Conservation (phyloP, 345 rosid genomes). For the Turnera subulata region DNA sequence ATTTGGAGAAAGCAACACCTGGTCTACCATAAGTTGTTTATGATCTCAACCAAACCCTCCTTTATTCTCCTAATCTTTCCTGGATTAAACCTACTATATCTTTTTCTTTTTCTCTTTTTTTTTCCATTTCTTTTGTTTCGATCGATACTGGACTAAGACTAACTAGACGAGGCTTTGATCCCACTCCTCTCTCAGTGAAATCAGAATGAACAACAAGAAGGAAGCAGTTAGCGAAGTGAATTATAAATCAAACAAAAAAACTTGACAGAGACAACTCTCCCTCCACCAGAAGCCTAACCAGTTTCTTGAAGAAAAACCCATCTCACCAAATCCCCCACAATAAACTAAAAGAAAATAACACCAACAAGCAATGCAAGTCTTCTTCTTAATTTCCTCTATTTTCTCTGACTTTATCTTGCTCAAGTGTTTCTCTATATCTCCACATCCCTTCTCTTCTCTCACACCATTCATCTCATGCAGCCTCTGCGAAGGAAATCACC, state of each 20-base stretch:
- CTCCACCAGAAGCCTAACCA: conserved; percentile 47
- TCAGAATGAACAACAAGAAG: too few species aligned
- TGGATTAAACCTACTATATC: too few species aligned
- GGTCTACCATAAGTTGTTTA: too few species aligned
- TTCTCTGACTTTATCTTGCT: conserved; percentile 9
- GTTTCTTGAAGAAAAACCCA: conserved; percentile 47
- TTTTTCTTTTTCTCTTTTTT: too few species aligned
- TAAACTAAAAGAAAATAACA: conserved; percentile 7
- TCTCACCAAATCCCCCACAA: conserved; percentile 57
- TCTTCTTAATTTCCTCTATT: neutral
- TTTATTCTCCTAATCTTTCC: too few species aligned
- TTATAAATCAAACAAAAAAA: neutral
- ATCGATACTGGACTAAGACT: too few species aligned
- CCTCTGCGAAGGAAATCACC: conserved; percentile 35
- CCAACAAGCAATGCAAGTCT: neutral
- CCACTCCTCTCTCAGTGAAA: too few species aligned
- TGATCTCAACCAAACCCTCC: too few species aligned
- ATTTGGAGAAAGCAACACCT: too few species aligned
- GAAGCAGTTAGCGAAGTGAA: too few species aligned
- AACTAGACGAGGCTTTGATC: too few species aligned
- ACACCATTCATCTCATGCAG: conserved; percentile 34
- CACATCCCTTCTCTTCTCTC: conserved; percentile 10
- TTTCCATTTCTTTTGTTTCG: too few species aligned
- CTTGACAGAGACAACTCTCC: conserved; percentile 44
- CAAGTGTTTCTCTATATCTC: conserved; percentile 26